Conservation (phyloP, 352 stramenopile genomes). For the Aphanomyces euteiches region DNA sequence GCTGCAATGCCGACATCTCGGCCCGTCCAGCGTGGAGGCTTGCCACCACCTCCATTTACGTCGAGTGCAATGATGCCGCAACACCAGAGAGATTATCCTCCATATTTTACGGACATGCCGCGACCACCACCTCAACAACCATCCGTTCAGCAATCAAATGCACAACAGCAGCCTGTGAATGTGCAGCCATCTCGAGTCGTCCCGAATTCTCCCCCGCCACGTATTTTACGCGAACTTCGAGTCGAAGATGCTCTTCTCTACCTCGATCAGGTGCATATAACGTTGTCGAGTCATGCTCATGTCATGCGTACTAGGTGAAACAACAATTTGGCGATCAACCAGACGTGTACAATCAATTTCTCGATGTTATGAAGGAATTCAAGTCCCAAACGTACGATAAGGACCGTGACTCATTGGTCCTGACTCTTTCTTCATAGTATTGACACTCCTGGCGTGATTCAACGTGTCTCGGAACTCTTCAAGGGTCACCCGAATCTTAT, state of each 20-base stretch:
- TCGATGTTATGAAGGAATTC: conserved; percentile 99
- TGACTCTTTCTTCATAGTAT: conserved; percentile 61
- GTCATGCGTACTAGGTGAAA: conserved; percentile 84
- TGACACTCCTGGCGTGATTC: conserved; percentile 98
- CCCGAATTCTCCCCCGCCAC: background rate
- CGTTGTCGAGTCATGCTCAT: background rate
- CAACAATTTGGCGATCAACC: conserved; percentile 98
- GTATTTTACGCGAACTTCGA: conserved; percentile 66
- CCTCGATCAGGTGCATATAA: conserved; percentile 87
- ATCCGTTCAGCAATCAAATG: background rate
- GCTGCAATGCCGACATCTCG: conserved; percentile 18
- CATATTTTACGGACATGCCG: conserved; percentile 22
- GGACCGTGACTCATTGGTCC: background rate
- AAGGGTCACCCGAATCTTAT: conserved; percentile 98
- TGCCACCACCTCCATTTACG: conserved; percentile 24
- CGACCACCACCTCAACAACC: background rate
- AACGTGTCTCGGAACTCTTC: conserved; percentile 97
- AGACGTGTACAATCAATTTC: conserved; percentile 99
- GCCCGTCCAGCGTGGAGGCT: background rate
- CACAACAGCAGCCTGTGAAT: conserved; percentile 8
- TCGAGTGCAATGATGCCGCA: conserved; percentile 18
- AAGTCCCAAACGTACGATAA: conserved; percentile 89
- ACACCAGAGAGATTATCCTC: conserved; percentile 10
- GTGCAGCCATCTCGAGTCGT: conserved; percentile 1
- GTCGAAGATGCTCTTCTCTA: conserved; percentile 99